phyloP scores from a whole-genome alignment of 768 basidiomycete species.

The Lactarius akahatsu region DNA sequence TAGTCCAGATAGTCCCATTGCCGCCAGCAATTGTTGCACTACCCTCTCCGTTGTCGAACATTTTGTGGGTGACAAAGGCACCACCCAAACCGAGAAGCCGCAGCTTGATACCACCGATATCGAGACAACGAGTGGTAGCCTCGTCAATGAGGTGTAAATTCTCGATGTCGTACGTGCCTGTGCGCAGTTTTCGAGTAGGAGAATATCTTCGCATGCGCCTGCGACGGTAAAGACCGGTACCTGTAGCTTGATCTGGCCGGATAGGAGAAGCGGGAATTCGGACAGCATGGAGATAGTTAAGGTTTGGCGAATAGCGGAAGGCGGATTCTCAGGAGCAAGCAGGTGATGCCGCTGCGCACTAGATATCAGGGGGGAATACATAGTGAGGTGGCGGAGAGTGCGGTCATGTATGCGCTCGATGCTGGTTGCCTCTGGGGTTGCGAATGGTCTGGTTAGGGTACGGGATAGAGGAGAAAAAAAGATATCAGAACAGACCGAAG shows the following conservation, averaged over 20 bases:
- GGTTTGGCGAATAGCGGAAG: slow-evolving; percentile 66
- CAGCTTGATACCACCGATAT: slow-evolving; percentile 91
- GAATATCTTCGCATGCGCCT: slow-evolving; percentile 96
- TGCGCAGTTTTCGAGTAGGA: slow-evolving; percentile 88
- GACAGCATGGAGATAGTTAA: slow-evolving; percentile 80
- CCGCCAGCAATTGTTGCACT: slow-evolving; percentile 97
- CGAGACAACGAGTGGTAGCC: slow-evolving; percentile 88
- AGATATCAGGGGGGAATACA: slow-evolving; percentile 93
- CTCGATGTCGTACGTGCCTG: slow-evolving; percentile 75
- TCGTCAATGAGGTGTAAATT: slow-evolving; percentile 95
- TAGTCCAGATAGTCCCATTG: slow-evolving; percentile 98
- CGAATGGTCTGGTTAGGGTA: slow-evolving; percentile 30
- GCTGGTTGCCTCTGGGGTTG: slow-evolving; percentile 64
- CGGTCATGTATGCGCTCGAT: slow-evolving; percentile 91
- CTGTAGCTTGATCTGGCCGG: slow-evolving; percentile 85
- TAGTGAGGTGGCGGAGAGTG: slow-evolving; percentile 91
- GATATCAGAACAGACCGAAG: slow-evolving; percentile 55
- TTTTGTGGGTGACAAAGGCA: slow-evolving; percentile 90
- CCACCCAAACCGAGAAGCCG: slow-evolving; percentile 95
- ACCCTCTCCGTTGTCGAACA: slow-evolving; percentile 93
- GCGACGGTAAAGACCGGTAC: slow-evolving; percentile 96
- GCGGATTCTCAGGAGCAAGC: slow-evolving; percentile 66
- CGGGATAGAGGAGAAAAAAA: background rate
- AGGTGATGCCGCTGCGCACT: slow-evolving; percentile 78
- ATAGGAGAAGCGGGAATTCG: slow-evolving; percentile 90